Conservation (phyloP, 306 rosid species). For the Cicer yamashitae region DNA sequence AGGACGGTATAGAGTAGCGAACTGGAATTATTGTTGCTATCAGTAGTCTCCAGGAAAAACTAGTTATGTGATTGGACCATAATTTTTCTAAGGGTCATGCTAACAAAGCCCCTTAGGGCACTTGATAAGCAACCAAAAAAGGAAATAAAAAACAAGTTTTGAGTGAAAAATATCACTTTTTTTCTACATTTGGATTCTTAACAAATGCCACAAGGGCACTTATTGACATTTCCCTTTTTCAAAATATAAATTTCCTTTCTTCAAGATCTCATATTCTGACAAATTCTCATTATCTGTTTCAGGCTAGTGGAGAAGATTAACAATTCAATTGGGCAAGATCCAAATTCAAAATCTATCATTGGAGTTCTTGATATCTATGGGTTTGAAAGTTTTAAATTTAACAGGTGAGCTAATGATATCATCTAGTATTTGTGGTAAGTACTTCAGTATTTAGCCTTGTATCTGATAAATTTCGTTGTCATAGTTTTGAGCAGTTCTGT, state of each 20-base stretch:
- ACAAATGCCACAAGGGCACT: no score
- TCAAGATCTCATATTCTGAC: constrained; percentile 45
- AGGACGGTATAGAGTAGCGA: not conserved
- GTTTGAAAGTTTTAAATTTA: constrained; percentile 96
- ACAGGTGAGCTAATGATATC: constrained; percentile 67
- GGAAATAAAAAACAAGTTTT: no score
- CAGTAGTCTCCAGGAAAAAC: constrained; percentile 16
- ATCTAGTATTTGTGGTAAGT: constrained; percentile 33
- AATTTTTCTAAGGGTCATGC: not conserved
- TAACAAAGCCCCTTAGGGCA: no score
- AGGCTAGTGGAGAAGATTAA: constrained; percentile 99
- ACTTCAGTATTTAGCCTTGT: constrained; percentile 37
- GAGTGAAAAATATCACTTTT: no score
- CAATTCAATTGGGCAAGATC: constrained; percentile 96
- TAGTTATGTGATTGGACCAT: constrained; percentile 14
- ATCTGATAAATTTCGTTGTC: constrained; percentile 48
- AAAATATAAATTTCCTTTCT: constrained; percentile 33
- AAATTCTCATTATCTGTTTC: constrained; percentile 38
- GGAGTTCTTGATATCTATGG: constrained; percentile 99
- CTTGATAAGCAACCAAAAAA: no score
- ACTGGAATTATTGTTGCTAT: constrained; percentile 6
- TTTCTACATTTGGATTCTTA: no score
- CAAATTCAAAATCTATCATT: constrained; percentile 87
- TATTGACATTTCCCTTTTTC: no score
- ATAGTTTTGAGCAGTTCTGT: constrained; percentile 99